Evolutionary conservation across 345 rosid species (phyloP), one percentile per base, ranked within the genome.

Genomic region (Viola odorata): DNA sequence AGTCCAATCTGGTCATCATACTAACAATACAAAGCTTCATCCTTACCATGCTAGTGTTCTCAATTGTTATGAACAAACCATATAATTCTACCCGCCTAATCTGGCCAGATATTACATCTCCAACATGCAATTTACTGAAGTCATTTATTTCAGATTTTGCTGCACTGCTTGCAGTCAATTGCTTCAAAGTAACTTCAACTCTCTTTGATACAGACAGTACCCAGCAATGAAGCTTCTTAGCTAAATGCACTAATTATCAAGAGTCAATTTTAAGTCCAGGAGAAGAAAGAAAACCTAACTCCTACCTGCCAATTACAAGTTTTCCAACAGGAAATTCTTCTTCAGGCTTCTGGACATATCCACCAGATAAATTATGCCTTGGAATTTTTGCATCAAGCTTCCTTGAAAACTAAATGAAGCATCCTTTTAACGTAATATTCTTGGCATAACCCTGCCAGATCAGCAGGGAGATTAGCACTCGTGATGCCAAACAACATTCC

Each of bases 391-490:
- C 99, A 62, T 94, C 99, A 3, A 94, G 55, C 68, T 82, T 88
- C 75, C 95, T 80, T 41, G 99, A 90, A 65, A 94, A 87, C 65
- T 69, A 56, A 67, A 94, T 80, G 77, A 90, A 94, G 65, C 97
- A 94, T 54, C 96, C 99, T 69, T 88, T 94, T 42, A 97, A 57
- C 51, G 73, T 73, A 11, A 88, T 76, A 75, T 81, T 86, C 81
- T 87, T 94, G 48, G 88, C 96, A 82, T 94, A 94, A 48, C 97
- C 99, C 99, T 94, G 79, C 63, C 67, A 65, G 9, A 78, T n/a
- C 55, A 53, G 50, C 37, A 50, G 12, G 58, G 0, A 8, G 15
- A 12, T 42, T 41, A 42, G 0, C 10, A 36, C n/a, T 12, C 38
- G 41, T 1, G 23, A 15, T 7, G 36, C 41, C 8, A 8, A 5